Evolutionary conservation across 2,329 filamentous ascomycete genomes (phyloP), one percentile per base, ranked within the genome.

Genomic region (Grosmannia huntii): DNA sequence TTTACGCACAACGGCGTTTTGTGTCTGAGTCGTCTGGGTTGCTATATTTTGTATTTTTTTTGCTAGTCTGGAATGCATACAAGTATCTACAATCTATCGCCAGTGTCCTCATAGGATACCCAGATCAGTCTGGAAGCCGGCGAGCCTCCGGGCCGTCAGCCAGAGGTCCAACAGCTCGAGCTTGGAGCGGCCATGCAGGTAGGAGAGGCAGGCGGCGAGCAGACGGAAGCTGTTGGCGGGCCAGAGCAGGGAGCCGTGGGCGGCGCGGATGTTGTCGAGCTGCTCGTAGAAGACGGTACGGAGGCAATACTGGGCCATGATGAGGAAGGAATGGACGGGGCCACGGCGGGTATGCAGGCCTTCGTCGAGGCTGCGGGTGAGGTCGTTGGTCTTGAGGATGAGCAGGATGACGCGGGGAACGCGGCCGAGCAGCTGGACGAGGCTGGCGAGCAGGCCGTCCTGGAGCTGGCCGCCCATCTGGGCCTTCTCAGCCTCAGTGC

Each of bases 331-430:
- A 53, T 83, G 77, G 62, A 85, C 78, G 3, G 84, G 83, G 0
- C 84, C 84, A 61, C 82, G 79, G 7, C 81, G 78, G 0, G 89
- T 94, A 58, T 91, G 86, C 44, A 95, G 76, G 67, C 87, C 91
- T 75, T 99, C 94, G 69, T 99, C 94, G 21, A 99, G 80, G 65
- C 87, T 94, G 63, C 94, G 84, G 19, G 94, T 99, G 46, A 99
- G 76, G 72, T 99, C 94, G 69, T 99, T 99, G 2, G 94, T 99
- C 75, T 99, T 99, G 62, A 99, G 79, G 64, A 99, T 97, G 31
- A 99, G 77, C 14, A 99, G 78, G 57, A 99, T 96, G 63, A 99
- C 89, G 51, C 90, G 79, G 0, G 94, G 94, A 7, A 99, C 91
- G 65, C 89, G 83, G 53, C 90, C 89, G 5, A 99, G 81, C 64